Evolutionary conservation across 2,329 filamentous ascomycete species (phyloP), one percentile per base, ranked within the genome.

Genomic region (Aspergillus spinulosporus): DNA sequence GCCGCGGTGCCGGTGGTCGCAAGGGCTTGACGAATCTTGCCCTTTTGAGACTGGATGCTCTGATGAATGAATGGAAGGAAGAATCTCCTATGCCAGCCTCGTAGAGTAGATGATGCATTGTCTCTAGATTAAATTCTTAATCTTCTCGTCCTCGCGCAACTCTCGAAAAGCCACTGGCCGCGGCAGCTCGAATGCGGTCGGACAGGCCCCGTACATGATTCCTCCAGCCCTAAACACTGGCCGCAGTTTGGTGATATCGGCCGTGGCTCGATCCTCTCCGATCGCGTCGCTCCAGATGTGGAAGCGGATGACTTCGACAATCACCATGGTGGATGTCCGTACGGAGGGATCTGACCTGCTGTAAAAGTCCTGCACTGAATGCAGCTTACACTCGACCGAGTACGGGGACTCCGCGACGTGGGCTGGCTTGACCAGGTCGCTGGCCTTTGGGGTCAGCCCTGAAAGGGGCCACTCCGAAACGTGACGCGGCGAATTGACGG

Each of bases 221-320:
- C 92, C 92, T 7, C 92, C 92, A n/a, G 96, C 67, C 52, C 92
- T 83, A 51, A 83, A 84, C 12, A 96, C 79, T 0, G 92, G 90
- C 56, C 83, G 82, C 57, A 96, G 74, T n/a, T 94, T 80, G 75
- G 86, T 81, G 4, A 89, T 84, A 71, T 93, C 88, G 56, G 62
- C 86, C 90, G 64, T 50, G 12, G 48, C 48, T 5, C 48, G 31
- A 12, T 50, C 78, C 82, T 5, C 90, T 86, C 67, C 88, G 84
- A 66, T 94, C 89, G 90, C 90, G 72, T 96, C 92, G 70, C 94
- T 89, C 54, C 91, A 79, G 1, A 87, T 89, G 90, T 92, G 96
- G 68, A 96, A 96, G 34, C 86, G 80, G 28, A 88, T 85, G 0
- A 90, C 92, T 75, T 96, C 90, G 11, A 96, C 78, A 39, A 96